A percentile compares a stretch with the other conserved stretches of the same genome.
Conservation (phyloP, 1,284 basidiomycete genomes). For the Cerrena zonata region DNA sequence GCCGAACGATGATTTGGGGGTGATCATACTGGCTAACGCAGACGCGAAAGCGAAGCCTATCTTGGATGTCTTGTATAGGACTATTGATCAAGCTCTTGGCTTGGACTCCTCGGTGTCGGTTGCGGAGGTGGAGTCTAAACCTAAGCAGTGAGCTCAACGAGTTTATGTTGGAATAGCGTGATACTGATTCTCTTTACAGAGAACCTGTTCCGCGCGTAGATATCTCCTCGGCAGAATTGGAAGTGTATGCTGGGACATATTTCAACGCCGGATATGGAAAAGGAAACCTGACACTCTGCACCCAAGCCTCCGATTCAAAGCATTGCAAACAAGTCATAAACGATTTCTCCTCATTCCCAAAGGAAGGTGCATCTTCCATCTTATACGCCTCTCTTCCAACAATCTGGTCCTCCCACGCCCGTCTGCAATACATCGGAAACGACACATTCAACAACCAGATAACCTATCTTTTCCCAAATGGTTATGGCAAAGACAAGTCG, state of each 20-base stretch:
- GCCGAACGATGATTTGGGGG: constrained; percentile 31
- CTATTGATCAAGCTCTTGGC: constrained; percentile 17
- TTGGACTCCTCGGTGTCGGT: neutral
- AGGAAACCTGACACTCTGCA: constrained; percentile 4
- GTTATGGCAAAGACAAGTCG: constrained; percentile 21
- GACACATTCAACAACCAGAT: constrained; percentile 16
- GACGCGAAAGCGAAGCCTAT: constrained; percentile 31
- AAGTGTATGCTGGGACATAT: constrained; percentile 10
- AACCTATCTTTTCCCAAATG: constrained; percentile 21
- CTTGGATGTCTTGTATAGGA: constrained; percentile 18
- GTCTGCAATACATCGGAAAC: constrained; percentile 13
- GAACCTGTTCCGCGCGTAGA: no score
- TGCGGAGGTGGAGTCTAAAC: no score
- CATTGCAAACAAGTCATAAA: constrained; percentile 6
- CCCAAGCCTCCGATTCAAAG: constrained; percentile 9
- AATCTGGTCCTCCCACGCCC: constrained; percentile 24
- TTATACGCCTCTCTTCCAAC: constrained; percentile 19
- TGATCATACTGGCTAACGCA: constrained; percentile 38
- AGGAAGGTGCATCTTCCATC: neutral
- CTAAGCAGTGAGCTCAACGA: no score
- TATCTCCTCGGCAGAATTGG: constrained; percentile 1
- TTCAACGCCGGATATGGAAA: constrained; percentile 5
- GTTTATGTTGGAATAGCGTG: no score
- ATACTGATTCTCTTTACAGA: no score
- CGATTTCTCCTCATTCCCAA: neutral